Evolutionary conservation across 2,329 filamentous ascomycete genomes (phyloP).

Genomic region (Rhexocercosporidium sp.): DNA sequence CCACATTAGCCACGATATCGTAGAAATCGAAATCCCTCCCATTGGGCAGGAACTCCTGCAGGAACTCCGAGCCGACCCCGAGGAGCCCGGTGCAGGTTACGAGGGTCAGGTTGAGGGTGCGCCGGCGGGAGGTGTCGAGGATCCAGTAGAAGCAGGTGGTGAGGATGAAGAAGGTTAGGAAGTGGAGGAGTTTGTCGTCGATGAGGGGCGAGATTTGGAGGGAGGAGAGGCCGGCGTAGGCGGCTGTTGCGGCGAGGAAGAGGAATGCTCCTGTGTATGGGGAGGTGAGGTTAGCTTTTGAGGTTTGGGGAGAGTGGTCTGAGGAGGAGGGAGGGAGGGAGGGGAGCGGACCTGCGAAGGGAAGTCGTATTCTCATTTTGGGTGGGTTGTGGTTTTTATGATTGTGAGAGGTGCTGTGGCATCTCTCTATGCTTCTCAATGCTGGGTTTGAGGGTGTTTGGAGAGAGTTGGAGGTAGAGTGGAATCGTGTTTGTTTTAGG

Average conservation of each 20-base stretch:
- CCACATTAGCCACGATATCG: constrained; percentile 86
- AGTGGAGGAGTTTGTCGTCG: constrained; percentile 91
- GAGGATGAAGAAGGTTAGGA: constrained; percentile 86
- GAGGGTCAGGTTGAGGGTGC: constrained; percentile 83
- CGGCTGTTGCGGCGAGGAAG: constrained; percentile 74
- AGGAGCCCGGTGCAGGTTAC: constrained; percentile 76
- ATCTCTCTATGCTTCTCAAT: constrained; percentile 1
- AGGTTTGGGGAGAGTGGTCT: neutral
- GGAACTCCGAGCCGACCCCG: constrained; percentile 75
- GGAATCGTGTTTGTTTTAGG: neutral
- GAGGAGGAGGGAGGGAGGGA: too few relatives aligned
- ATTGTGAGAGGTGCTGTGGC: neutral
- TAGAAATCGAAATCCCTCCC: constrained; percentile 75
- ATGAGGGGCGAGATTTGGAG: constrained; percentile 61
- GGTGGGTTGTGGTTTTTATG: neutral
- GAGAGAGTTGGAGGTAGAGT: neutral
- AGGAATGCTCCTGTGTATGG: constrained; percentile 65
- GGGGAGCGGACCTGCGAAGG: constrained; percentile 76
- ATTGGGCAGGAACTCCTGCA: constrained; percentile 78
- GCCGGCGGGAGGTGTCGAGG: constrained; percentile 85
- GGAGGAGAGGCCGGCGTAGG: constrained; percentile 78
- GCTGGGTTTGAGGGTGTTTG: neutral
- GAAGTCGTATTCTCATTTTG: constrained; percentile 82
- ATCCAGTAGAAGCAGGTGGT: constrained; percentile 96
- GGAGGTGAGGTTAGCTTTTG: constrained; percentile 20